phyloP scores from a whole-genome alignment of 257 asterid species.

The Schizonepeta tenuifolia region DNA sequence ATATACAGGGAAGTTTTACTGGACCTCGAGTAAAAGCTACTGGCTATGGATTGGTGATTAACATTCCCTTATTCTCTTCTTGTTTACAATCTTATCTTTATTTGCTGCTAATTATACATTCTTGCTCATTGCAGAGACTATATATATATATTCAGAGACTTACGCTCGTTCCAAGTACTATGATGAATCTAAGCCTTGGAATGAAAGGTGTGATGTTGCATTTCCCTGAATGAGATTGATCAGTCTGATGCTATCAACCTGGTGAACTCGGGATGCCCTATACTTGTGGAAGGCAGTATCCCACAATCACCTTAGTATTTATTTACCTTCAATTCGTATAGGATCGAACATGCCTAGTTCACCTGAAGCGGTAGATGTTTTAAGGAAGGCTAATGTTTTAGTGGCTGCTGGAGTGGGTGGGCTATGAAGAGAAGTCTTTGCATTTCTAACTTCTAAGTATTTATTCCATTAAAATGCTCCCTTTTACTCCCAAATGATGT shows the following conservation, averaged over 20 bases:
- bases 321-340: conserved; percentile 33
- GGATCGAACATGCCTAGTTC: conserved; percentile 98
- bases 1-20: conserved; percentile 92
- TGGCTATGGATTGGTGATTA: conserved; percentile 93
- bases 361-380: conserved; percentile 88
- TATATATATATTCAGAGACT: conserved; percentile 88
- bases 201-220: conserved; percentile 93
- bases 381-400: conserved; percentile 81
- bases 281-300: conserved; percentile 84
- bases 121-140: conserved; percentile 72
- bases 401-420: conserved; percentile 99
- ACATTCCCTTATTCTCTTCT: conserved; percentile 19
- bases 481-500: conserved; percentile 18
- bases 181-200: conserved; percentile 96
- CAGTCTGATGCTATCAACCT: conserved; percentile 88
- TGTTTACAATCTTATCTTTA: conserved; percentile 5
- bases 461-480: not conserved
- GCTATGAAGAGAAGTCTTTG: conserved; percentile 50
- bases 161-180: conserved; percentile 96
- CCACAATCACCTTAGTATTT: conserved; percentile 16
- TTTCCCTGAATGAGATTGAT: conserved; percentile 96
- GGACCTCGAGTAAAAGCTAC: conserved; percentile 99
- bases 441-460: not conserved
- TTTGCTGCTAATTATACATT: conserved; percentile 33
- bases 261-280: conserved; percentile 86